phyloP scores from a whole-genome alignment of 805 yeast genomes.

The Yarrowia bubula region DNA sequence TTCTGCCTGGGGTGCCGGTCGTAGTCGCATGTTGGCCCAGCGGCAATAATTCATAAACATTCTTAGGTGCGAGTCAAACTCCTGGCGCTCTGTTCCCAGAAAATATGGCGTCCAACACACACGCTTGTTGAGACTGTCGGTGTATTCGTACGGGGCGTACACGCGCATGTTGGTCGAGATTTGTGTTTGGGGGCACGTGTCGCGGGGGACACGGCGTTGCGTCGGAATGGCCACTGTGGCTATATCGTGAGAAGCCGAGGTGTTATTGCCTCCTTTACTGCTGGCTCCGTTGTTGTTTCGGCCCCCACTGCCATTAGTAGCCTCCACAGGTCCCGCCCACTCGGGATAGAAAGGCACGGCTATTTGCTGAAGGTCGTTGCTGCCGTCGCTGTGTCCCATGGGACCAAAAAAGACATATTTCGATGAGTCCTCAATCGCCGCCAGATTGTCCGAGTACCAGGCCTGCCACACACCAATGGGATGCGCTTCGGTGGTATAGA shows the following conservation, averaged over 20 bases:
- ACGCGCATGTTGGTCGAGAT: slow-evolving; percentile 28
- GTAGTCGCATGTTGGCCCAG: slow-evolving; percentile 25
- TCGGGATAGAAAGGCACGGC: slow-evolving; percentile 20
- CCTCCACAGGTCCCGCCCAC: slow-evolving; percentile 14
- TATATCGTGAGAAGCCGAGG: not conserved
- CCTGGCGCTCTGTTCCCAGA: slow-evolving; percentile 36
- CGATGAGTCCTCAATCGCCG: slow-evolving; percentile 27
- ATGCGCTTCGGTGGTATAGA: slow-evolving; percentile 30
- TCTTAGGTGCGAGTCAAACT: slow-evolving; percentile 36
- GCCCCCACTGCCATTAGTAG: not conserved
- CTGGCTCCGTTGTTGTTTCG: not conserved
- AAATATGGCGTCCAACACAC: slow-evolving; percentile 37
- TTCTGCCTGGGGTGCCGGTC: slow-evolving; percentile 20
- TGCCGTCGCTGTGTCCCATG: not conserved
- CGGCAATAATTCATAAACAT: slow-evolving; percentile 29
- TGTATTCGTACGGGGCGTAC: slow-evolving; percentile 36
- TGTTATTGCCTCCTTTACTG: not conserved
- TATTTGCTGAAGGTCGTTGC: slow-evolving; percentile 11
- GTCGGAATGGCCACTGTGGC: slow-evolving; percentile 1
- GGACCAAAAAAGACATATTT: slow-evolving; percentile 26
- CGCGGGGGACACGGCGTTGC: slow-evolving; percentile 19
- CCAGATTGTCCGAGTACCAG: slow-evolving; percentile 34
- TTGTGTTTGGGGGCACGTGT: slow-evolving; percentile 12
- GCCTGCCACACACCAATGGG: slow-evolving; percentile 38
- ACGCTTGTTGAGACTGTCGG: slow-evolving; percentile 36